Conservation (phyloP, 2,329 filamentous ascomycete genomes). For the Zymoseptoria pseudotritici region DNA sequence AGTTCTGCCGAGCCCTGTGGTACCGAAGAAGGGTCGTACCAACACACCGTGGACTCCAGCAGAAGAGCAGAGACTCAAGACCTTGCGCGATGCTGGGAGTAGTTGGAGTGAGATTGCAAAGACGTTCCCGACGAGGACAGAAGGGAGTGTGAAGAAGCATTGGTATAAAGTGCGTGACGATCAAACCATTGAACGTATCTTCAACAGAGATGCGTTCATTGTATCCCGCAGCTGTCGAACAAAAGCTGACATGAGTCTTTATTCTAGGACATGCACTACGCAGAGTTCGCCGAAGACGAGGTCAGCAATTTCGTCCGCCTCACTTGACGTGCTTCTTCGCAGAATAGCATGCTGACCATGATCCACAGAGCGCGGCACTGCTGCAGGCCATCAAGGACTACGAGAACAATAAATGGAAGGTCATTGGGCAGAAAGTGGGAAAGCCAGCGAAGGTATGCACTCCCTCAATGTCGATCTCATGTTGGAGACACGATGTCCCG, state of each 20-base stretch:
- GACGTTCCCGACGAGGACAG: constrained; percentile 88
- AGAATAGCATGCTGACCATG: constrained; percentile 16
- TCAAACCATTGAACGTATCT: neutral
- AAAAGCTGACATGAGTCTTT: constrained; percentile 1
- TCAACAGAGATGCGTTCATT: neutral
- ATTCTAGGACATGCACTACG: constrained; percentile 91
- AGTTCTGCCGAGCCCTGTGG: constrained; percentile 41
- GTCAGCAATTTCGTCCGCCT: constrained; percentile 49
- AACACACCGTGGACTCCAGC: constrained; percentile 97
- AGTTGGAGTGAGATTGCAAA: constrained; percentile 99
- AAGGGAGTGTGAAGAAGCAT: constrained; percentile 98
- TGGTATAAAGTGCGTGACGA: constrained; percentile 77
- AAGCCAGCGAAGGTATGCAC: constrained; percentile 83
- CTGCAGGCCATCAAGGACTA: constrained; percentile 97
- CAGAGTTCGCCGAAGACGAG: constrained; percentile 96
- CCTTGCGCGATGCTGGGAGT: constrained; percentile 85
- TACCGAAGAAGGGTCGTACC: constrained; percentile 87
- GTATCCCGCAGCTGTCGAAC: constrained; percentile 1
- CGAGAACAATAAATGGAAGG: constrained; percentile 97
- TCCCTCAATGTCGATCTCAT: constrained; percentile 12
- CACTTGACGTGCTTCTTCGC: constrained; percentile 20
- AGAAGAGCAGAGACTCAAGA: constrained; percentile 86
- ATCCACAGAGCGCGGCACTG: constrained; percentile 62
- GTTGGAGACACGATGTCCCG: neutral
- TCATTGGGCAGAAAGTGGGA: constrained; percentile 90